phyloP scores from a whole-genome alignment of 495 filamentous ascomycete species.

The Hypoxylon fuscum region DNA sequence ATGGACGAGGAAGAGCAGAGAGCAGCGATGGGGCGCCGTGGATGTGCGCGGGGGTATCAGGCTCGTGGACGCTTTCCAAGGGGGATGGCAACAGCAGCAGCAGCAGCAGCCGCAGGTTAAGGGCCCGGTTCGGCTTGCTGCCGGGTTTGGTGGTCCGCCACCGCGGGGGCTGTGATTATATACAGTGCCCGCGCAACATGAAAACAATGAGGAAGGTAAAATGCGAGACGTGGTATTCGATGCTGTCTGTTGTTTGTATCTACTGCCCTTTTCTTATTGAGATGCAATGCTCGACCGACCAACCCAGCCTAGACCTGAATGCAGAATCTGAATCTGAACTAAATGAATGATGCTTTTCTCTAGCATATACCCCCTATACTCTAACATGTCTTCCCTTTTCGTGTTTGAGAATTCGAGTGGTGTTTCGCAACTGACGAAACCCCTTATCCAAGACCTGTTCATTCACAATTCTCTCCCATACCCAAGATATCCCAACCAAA shows the following conservation, averaged over 20 bases:
- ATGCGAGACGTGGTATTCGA: neutral
- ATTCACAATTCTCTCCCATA: too few species aligned
- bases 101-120: conserved; percentile 1
- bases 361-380: too few species aligned
- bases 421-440: too few species aligned
- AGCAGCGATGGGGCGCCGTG: conserved; percentile 56
- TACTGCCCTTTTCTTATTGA: neutral
- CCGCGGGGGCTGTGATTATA: conserved; percentile 12
- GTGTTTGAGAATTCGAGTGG: too few species aligned
- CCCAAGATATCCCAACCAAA: too few species aligned
- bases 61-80: conserved; percentile 42
- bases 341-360: conserved; percentile 10
- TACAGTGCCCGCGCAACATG: neutral
- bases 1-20: conserved; percentile 45
- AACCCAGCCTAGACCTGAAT: conserved; percentile 16
- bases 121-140: conserved; percentile 25
- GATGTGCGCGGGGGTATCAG: conserved; percentile 44
- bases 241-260: conserved; percentile 12
- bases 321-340: conserved; percentile 5
- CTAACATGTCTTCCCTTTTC: too few species aligned
- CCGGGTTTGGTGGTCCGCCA: conserved; percentile 34
- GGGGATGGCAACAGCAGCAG: too few species aligned
- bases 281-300: conserved; percentile 1
- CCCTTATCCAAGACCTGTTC: too few species aligned
- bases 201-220: neutral